A percentile compares a stretch with the other conserved stretches of the same genome.
Conservation (phyloP, 2,329 filamentous ascomycete genomes). For the Fonsecaea pugnacius region DNA sequence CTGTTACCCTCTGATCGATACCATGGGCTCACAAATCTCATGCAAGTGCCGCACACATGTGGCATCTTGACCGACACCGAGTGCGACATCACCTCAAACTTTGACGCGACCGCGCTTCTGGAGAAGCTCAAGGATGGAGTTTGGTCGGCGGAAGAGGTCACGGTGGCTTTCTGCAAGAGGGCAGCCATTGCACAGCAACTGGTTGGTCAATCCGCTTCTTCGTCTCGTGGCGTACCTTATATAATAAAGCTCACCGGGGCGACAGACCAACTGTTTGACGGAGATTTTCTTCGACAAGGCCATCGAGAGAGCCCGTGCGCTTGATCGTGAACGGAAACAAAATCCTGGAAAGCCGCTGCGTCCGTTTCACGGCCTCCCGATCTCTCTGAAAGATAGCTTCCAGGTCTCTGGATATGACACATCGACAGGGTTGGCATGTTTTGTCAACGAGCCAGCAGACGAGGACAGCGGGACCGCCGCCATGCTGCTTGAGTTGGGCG, state of each 20-base stretch:
- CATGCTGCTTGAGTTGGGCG: slow-evolving; percentile 46
- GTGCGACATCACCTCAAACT: slow-evolving; percentile 53
- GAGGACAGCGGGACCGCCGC: slow-evolving; percentile 35
- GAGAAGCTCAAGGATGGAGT: slow-evolving; percentile 39
- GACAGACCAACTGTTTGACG: slow-evolving; percentile 30
- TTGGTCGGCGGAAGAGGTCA: slow-evolving; percentile 40
- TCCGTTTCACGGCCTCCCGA: slow-evolving; percentile 28
- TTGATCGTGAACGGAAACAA: slow-evolving; percentile 54
- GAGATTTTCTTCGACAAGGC: slow-evolving; percentile 56
- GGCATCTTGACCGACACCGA: slow-evolving; percentile 52
- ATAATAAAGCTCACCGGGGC: not conserved
- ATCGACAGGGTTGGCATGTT: slow-evolving; percentile 39
- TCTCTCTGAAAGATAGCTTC: slow-evolving; percentile 37
- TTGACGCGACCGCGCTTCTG: slow-evolving; percentile 49
- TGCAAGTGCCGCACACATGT: slow-evolving; percentile 45
- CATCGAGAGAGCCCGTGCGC: slow-evolving; percentile 59
- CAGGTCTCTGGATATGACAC: slow-evolving; percentile 40
- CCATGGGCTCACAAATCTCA: slow-evolving; percentile 39
- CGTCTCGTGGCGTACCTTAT: not conserved
- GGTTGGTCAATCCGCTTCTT: slow-evolving; percentile 55
- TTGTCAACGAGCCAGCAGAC: slow-evolving; percentile 35
- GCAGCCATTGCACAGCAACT: slow-evolving; percentile 48
- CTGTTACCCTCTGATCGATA: slow-evolving; percentile 26
- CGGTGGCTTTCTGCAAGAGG: slow-evolving; percentile 49
- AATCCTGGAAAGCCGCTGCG: slow-evolving; percentile 50